These are phyloP conservation scores for Rhodocollybia butyracea DNA, from an alignment of 768 basidiomycete species.

Conservation along the genomic window DNA sequence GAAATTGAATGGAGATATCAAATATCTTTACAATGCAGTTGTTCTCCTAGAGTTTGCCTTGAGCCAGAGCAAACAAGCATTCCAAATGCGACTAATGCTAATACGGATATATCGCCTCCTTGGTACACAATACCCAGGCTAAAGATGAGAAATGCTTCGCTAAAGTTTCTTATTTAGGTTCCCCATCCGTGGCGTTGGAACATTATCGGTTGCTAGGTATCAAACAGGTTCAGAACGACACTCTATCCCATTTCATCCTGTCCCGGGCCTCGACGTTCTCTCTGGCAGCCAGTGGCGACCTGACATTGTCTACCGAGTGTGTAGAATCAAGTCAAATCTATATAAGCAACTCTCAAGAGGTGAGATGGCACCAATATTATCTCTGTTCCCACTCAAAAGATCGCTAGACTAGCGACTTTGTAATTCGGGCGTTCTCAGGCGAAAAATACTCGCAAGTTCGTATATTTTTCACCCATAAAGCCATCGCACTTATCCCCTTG, in stretches of 20 bases:
- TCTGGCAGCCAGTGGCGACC: conserved; percentile 68
- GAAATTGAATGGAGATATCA: conserved; percentile 50
- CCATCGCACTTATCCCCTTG: not conserved
- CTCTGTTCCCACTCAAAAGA: conserved; percentile 16
- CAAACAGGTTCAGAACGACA: conserved; percentile 88
- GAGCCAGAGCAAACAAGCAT: conserved; percentile 73
- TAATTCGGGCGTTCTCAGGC: conserved; percentile 70
- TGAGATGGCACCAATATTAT: conserved; percentile 14
- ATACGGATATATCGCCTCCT: conserved; percentile 81
- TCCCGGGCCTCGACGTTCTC: conserved; percentile 80
- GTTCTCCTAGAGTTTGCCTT: conserved; percentile 70
- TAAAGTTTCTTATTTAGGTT: conserved; percentile 44
- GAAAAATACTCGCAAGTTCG: conserved; percentile 83
- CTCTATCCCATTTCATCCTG: conserved; percentile 80
- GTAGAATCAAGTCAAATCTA: conserved; percentile 81
- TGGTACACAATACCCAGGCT: conserved; percentile 39
- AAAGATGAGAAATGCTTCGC: not conserved
- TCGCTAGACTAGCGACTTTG: conserved; percentile 70
- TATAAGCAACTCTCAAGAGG: conserved; percentile 76
- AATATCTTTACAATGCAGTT: conserved; percentile 61
- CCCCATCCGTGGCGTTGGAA: conserved; percentile 67
- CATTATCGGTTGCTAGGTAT: conserved; percentile 77
- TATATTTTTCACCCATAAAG: not conserved
- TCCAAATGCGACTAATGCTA: conserved; percentile 71
- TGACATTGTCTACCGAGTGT: conserved; percentile 74